A percentile compares a stretch with the other conserved stretches of the same genome.
Conservation (phyloP, 495 filamentous ascomycete species). For the Tuber calosporum region DNA sequence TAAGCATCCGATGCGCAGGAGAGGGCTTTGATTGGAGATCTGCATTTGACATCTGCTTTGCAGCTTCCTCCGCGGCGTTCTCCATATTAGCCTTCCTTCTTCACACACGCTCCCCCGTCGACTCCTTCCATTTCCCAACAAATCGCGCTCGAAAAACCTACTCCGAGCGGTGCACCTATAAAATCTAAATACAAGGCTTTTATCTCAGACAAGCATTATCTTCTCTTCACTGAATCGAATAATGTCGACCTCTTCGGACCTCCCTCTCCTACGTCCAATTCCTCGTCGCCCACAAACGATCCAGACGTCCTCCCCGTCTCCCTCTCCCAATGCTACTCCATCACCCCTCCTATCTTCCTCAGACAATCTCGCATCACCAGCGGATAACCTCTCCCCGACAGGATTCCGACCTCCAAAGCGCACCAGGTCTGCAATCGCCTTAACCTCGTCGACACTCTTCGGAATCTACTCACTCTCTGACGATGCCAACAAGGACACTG, state of each 20-base stretch:
- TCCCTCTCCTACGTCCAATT: constrained; percentile 59
- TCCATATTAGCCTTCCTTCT: constrained; percentile 1
- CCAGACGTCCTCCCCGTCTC: constrained; percentile 49
- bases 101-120: not conserved
- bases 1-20: not conserved
- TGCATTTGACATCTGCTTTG: not conserved
- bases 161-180: not conserved
- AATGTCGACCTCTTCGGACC: constrained; percentile 44
- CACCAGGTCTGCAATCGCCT: constrained; percentile 71
- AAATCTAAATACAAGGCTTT: not conserved
- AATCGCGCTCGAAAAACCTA: not conserved
- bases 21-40: not conserved
- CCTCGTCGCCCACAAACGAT: constrained; percentile 70
- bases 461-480: constrained; percentile 75
- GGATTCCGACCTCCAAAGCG: constrained; percentile 47
- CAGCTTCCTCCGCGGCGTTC: constrained; percentile 1
- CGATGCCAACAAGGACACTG: constrained; percentile 32
- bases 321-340: constrained; percentile 50
- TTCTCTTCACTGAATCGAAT: constrained; percentile 6
- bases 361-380: constrained; percentile 6
- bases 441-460: constrained; percentile 79
- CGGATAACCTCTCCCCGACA: constrained; percentile 21
- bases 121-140: not conserved
- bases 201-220: not conserved
- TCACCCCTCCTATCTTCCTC: constrained; percentile 41